A percentile compares a stretch with the other conserved stretches of the same genome.
These are phyloP conservation scores for Plasmopara muralis DNA, from an alignment of 352 stramenopile species.

Conservation along the genomic window DNA sequence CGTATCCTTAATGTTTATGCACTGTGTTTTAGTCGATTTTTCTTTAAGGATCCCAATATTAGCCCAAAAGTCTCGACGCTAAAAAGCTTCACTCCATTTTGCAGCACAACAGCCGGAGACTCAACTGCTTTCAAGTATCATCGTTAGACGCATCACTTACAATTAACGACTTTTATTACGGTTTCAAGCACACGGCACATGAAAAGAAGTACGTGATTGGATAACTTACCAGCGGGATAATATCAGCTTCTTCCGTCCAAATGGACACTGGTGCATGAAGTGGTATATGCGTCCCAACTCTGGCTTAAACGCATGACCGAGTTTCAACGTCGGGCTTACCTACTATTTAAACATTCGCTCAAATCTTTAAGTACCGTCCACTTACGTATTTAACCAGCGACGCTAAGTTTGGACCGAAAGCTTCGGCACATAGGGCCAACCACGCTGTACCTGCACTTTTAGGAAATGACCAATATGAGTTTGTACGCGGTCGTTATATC, in stretches of 20 bases:
- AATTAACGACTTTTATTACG: neutral
- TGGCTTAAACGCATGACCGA: neutral
- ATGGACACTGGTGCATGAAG: neutral
- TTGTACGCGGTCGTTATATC: neutral
- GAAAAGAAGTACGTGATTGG: neutral
- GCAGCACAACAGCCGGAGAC: neutral
- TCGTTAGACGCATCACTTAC: neutral
- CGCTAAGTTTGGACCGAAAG: slow-evolving; percentile 1
- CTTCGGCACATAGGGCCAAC: neutral
- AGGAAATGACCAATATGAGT: neutral
- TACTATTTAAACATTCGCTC: neutral
- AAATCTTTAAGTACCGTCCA: neutral
- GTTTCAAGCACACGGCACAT: neutral
- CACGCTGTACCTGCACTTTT: neutral
- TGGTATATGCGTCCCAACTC: neutral
- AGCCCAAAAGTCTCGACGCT: neutral
- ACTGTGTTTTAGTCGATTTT: slow-evolving; percentile 3
- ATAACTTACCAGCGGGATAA: neutral
- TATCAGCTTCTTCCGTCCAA: slow-evolving; percentile 1
- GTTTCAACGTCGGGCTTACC: neutral
- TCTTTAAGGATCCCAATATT: slow-evolving; percentile 1
- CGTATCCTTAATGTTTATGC: slow-evolving; percentile 4
- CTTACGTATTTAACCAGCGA: neutral
- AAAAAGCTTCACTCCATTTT: slow-evolving; percentile 1
- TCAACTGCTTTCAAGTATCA: neutral